Conservation (phyloP, 768 basidiomycete species). For the Suillus ampliporus region DNA sequence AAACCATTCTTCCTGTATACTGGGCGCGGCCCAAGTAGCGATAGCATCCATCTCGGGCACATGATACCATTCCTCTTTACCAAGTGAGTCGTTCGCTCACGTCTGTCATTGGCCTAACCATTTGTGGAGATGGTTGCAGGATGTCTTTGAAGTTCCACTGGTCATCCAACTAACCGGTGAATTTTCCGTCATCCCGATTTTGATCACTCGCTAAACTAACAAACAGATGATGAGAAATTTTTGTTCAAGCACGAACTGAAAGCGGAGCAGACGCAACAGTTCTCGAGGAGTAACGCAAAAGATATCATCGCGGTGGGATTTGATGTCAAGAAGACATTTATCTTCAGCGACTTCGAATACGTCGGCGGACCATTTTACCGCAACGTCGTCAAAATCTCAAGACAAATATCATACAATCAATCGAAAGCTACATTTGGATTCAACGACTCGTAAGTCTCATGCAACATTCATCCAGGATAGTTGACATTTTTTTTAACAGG, state of each 20-base stretch:
- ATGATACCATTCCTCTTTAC: conserved; percentile 98
- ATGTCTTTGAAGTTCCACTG: conserved; percentile 91
- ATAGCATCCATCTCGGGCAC: conserved; percentile 97
- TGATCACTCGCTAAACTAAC: neutral
- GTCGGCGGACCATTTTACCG: conserved; percentile 93
- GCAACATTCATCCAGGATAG: neutral
- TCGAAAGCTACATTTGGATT: conserved; percentile 97
- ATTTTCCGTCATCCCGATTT: conserved; percentile 19
- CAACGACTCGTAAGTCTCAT: conserved; percentile 80
- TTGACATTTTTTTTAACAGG: conserved; percentile 46
- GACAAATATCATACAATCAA: conserved; percentile 92
- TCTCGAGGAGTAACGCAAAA: conserved; percentile 84
- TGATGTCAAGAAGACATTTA: conserved; percentile 90
- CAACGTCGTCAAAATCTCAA: conserved; percentile 91
- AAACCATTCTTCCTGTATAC: conserved; percentile 99
- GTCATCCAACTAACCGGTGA: conserved; percentile 94
- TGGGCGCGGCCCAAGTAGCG: conserved; percentile 94
- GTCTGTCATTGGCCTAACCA: conserved; percentile 5
- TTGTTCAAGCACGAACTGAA: conserved; percentile 95
- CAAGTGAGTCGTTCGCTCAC: conserved; percentile 61
- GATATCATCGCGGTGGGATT: conserved; percentile 98
- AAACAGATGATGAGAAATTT: conserved; percentile 96
- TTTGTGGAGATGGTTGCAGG: conserved; percentile 86
- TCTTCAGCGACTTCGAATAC: conserved; percentile 91
- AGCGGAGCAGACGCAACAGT: conserved; percentile 83